Conservation (phyloP, 768 basidiomycete genomes). For the Tulasnella sp. region DNA sequence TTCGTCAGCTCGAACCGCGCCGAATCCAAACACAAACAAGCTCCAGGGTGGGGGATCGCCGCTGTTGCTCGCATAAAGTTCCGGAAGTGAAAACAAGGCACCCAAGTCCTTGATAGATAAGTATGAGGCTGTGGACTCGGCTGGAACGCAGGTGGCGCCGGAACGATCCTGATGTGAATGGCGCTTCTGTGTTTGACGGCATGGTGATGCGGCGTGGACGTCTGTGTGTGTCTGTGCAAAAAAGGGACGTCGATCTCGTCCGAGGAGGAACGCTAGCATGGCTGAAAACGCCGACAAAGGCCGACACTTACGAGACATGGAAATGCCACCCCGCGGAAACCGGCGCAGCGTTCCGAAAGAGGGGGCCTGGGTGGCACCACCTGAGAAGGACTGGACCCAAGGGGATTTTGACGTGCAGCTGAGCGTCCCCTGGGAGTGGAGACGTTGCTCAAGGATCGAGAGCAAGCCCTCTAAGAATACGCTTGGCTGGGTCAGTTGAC, state of each 20-base stretch:
- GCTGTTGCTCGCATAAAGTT: not conserved
- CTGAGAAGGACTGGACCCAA: slow-evolving; percentile 1
- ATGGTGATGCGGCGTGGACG: not conserved
- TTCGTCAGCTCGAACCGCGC: not conserved
- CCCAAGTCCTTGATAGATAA: not conserved
- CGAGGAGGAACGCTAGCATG: not conserved
- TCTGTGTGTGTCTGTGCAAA: not conserved
- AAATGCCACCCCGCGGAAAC: not conserved
- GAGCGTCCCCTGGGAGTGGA: not conserved
- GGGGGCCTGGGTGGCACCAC: not conserved
- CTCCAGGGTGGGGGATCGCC: not conserved
- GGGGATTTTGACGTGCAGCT: not conserved
- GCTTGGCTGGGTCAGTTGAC: not conserved
- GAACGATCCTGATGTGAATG: slow-evolving; percentile 2
- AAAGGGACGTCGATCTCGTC: not conserved
- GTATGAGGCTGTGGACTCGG: not conserved
- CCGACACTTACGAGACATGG: not conserved
- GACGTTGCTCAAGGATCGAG: not conserved
- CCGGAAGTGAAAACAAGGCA: not conserved
- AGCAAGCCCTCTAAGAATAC: not conserved
- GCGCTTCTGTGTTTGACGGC: not conserved
- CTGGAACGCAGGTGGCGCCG: not conserved
- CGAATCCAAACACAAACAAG: not conserved
- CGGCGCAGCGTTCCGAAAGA: not conserved
- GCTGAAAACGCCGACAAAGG: not conserved